phyloP scores from a whole-genome alignment of 345 rosid species.

The Citrus maxima region DNA sequence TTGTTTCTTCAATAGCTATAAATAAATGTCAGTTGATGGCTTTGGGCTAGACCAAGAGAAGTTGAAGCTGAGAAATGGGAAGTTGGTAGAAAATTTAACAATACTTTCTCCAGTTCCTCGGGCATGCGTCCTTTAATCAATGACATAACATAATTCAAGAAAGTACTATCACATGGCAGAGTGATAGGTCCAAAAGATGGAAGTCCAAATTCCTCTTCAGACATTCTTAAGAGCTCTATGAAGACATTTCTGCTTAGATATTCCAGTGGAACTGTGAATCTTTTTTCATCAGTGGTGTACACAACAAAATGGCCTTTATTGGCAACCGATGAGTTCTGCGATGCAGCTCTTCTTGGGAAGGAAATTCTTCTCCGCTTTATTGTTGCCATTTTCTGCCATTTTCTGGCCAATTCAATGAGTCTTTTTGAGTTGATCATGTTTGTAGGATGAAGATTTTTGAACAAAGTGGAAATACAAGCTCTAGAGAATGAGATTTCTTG shows the following conservation, averaged over 20 bases:
- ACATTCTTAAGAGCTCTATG: slow-evolving; percentile 14
- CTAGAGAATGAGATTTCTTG: not conserved
- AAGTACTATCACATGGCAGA: slow-evolving; percentile 27
- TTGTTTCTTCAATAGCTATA: slow-evolving; percentile 1
- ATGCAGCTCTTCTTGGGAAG: not conserved
- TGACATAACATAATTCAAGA: slow-evolving; percentile 23
- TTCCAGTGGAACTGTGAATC: slow-evolving; percentile 18
- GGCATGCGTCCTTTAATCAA: slow-evolving; percentile 16
- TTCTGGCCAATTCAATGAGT: slow-evolving; percentile 11
- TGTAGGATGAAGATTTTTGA: not conserved
- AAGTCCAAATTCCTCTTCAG: slow-evolving; percentile 17
- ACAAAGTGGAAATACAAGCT: not conserved
- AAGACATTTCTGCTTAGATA: slow-evolving; percentile 15
- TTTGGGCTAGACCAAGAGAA: not conserved
- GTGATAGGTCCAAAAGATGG: slow-evolving; percentile 7
- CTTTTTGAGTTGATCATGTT: slow-evolving; percentile 24
- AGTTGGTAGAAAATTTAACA: slow-evolving; percentile 10
- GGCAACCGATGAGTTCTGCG: not conserved
- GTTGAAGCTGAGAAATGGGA: slow-evolving; percentile 1
- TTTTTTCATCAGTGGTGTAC: slow-evolving; percentile 10
- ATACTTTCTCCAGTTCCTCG: slow-evolving; percentile 28
- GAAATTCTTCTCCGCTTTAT: slow-evolving; percentile 2
- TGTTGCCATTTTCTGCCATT: slow-evolving; percentile 22
- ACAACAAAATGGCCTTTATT: slow-evolving; percentile 27
- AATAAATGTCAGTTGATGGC: slow-evolving; percentile 4